These are phyloP conservation scores for Penicillium soppii DNA, from an alignment of 495 filamentous ascomycete genomes.

Conservation along the genomic window DNA sequence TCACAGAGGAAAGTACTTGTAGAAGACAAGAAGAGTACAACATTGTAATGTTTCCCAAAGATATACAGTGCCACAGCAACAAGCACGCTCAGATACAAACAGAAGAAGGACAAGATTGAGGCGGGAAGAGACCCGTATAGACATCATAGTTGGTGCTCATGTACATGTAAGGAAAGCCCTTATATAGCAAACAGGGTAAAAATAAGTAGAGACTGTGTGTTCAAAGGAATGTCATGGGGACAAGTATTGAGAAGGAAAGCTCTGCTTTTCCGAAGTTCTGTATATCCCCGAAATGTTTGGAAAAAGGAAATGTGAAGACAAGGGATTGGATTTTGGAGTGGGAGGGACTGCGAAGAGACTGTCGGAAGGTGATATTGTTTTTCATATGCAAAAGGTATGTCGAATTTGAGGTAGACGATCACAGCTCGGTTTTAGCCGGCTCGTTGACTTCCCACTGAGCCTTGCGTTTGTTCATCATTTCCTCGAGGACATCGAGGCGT, in stretches of 20 bases:
- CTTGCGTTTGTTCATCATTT: conserved; percentile 62
- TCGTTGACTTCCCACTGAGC: conserved; percentile 10
- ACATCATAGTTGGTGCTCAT: conserved; percentile 34
- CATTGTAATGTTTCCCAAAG: background rate
- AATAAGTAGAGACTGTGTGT: conserved; percentile 8
- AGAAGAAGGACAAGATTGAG: conserved; percentile 4
- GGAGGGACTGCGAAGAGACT: no score
- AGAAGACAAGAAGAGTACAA: background rate
- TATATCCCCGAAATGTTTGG: background rate
- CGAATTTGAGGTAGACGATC: background rate
- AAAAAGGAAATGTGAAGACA: background rate
- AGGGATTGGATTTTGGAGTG: conserved; percentile 3
- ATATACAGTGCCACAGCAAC: conserved; percentile 4
- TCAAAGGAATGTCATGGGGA: conserved; percentile 2
- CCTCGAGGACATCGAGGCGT: conserved; percentile 71
- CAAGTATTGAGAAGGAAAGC: background rate
- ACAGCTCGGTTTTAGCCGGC: conserved; percentile 18
- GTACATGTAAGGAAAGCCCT: conserved; percentile 26
- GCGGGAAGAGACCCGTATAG: conserved; percentile 12
- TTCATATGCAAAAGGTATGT: no score
- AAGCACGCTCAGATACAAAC: conserved; percentile 5
- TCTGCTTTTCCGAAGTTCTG: background rate
- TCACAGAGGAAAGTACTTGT: background rate
- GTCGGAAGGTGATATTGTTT: no score
- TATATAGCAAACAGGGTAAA: background rate